Evolutionary conservation across 2,329 filamentous ascomycete species (phyloP).

Genomic region (Ophiostoma piceae): DNA sequence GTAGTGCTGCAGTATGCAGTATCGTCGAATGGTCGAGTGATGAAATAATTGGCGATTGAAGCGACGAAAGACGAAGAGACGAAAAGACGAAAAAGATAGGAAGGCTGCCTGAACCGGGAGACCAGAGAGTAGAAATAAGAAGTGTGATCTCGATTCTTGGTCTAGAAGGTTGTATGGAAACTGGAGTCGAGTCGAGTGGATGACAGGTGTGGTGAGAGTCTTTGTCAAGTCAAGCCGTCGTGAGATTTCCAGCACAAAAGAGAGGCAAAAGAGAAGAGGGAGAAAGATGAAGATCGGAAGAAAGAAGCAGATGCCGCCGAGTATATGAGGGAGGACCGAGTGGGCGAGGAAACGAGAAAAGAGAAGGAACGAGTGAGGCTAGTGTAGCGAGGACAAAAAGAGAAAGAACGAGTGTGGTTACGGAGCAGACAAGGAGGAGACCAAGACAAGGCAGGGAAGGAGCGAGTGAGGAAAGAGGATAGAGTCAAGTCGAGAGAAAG

Average conservation of each 20-base stretch:
- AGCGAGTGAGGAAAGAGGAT: constrained; percentile 15
- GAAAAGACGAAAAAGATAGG: background rate
- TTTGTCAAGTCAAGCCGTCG: background rate
- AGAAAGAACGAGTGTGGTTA: background rate
- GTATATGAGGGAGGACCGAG: background rate
- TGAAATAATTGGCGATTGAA: background rate
- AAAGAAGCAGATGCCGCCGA: constrained; percentile 13
- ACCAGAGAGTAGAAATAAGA: background rate
- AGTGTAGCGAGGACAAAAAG: constrained; percentile 14
- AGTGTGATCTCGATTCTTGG: constrained; percentile 13
- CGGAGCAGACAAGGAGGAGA: background rate
- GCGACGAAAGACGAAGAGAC: background rate
- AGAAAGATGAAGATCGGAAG: background rate
- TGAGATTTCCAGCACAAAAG: background rate
- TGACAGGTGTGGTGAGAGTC: background rate
- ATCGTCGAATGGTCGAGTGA: background rate
- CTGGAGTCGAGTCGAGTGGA: background rate
- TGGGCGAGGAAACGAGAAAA: background rate
- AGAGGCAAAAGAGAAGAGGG: background rate
- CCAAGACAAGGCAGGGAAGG: constrained; percentile 7
- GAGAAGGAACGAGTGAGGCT: background rate
- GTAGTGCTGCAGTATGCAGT: constrained; percentile 12
- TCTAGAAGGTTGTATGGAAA: background rate
- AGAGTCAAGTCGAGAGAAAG: background rate
- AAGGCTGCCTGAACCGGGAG: background rate